Evolutionary conservation across 192 early-diverging fungal genomes (phyloP), one percentile per base, ranked within the genome.

Genomic region (Coemansia sp.): DNA sequence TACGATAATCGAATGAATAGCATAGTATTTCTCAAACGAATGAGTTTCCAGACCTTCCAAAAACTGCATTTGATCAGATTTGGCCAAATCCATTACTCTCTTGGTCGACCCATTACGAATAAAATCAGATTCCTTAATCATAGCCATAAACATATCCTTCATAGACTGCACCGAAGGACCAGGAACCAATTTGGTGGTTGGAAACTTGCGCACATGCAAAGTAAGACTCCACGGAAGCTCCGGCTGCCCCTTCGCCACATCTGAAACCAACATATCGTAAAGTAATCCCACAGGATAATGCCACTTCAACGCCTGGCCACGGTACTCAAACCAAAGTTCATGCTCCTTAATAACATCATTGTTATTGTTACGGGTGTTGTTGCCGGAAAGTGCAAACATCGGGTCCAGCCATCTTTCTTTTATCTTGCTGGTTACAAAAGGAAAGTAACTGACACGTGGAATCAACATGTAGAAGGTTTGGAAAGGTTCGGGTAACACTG

Each of bases 61-160:
- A 56, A 96, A 71, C 50, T 89, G 88, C 55, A 86, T 87, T 68
- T 93, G 92, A 66, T 96, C 92, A 28, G 84, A 74, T 64, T 91
- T 93, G 28, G 91, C 87, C 72, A 96, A 67, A 25, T 89, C 88
- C 93, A 96, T 94, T 20, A 93, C 89, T 49, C 88, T 85, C 73
- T 94, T 94, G 5, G 89, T 92, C 18, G 86, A 88, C 40, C 90
- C 91, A 71, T 91, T 87, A 34, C 93, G 86, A 20, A 94, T 82
- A 75, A 87, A 94, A 68, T 96, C 94, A 2, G 92, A 63, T 82
- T 95, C 94, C 75, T 95, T 95, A 67, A 92, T 84, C 87, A 89
- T 88, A 11, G 92, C 88, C 92, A 95, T 95, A 68, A 88, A 92
- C 71, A 90, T 90, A 63, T 93, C 90, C 33, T 86, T 86, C 57